Evolutionary conservation across 257 asterid genomes (phyloP).

Genomic region (Lavandula angustifolia): DNA sequence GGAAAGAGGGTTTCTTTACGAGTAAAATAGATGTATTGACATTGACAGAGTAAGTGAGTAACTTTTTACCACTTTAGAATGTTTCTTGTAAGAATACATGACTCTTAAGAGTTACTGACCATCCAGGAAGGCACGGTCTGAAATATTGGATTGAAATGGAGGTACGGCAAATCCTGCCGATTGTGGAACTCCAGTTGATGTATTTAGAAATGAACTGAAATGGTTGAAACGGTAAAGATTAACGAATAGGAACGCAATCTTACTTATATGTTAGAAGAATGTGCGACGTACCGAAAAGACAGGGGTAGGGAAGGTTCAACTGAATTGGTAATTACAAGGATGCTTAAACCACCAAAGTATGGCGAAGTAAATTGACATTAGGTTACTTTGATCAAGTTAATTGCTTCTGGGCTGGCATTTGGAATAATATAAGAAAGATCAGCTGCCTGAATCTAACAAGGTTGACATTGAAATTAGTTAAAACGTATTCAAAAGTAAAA

Average conservation of each 20-base stretch:
- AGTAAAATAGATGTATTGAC: conserved; percentile 30
- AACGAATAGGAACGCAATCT: not conserved
- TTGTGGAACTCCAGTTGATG: conserved; percentile 59
- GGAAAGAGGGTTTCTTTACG: conserved; percentile 29
- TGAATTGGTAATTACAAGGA: conserved; percentile 53
- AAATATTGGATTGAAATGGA: conserved; percentile 52
- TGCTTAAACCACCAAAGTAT: conserved; percentile 39
- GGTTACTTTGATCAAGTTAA: conserved; percentile 81
- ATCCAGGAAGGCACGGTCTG: conserved; percentile 28
- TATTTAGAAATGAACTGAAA: conserved; percentile 57
- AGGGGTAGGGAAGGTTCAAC: conserved; percentile 72
- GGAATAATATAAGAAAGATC: conserved; percentile 73
- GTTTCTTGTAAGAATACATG: too few relatives aligned
- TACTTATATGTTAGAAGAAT: too few relatives aligned
- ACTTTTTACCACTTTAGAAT: too few relatives aligned
- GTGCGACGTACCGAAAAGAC: conserved; percentile 59
- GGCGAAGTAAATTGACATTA: not conserved
- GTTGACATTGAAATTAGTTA: conserved; percentile 6
- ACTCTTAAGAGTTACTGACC: too few relatives aligned
- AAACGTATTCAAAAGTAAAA: not conserved
- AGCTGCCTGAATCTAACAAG: conserved; percentile 54
- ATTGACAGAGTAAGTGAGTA: too few relatives aligned
- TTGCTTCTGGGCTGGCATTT: conserved; percentile 81
- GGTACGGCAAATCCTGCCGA: conserved; percentile 61
- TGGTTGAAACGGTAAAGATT: conserved; percentile 3